These are phyloP conservation scores for Populus simonii DNA, from an alignment of 345 rosid species.

Conservation along the genomic window DNA sequence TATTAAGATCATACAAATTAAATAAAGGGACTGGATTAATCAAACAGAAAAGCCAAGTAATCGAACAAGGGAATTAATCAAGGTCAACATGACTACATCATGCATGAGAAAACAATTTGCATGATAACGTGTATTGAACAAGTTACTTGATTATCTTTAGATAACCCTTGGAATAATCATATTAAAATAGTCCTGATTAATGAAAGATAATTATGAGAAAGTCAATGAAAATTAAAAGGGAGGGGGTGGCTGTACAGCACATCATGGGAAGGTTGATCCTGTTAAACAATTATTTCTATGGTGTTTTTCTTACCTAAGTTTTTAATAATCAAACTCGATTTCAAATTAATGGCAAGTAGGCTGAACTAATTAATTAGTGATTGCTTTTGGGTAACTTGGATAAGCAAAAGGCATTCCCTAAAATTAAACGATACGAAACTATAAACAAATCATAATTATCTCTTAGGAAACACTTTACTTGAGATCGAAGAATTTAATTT, in stretches of 20 bases:
- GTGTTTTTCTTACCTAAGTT: neutral
- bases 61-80: neutral
- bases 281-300: neutral
- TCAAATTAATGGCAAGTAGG: neutral
- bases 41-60: neutral
- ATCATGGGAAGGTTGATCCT: neutral
- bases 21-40: neutral
- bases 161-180: neutral
- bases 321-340: neutral
- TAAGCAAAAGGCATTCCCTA: neutral
- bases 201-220: no score
- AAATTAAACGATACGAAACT: neutral
- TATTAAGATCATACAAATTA: neutral
- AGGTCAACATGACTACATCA: neutral
- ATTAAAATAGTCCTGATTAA: neutral
- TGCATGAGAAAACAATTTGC: neutral
- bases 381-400: neutral
- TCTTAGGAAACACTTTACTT: neutral
- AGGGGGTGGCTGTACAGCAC: neutral
- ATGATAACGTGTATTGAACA: neutral
- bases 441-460: neutral
- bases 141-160: neutral
- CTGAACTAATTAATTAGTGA: neutral
- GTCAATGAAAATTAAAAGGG: neutral
- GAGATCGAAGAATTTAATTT: neutral